Evolutionary conservation across 2,329 filamentous ascomycete species (phyloP).

Genomic region (Pyrenophora seminiperda): DNA sequence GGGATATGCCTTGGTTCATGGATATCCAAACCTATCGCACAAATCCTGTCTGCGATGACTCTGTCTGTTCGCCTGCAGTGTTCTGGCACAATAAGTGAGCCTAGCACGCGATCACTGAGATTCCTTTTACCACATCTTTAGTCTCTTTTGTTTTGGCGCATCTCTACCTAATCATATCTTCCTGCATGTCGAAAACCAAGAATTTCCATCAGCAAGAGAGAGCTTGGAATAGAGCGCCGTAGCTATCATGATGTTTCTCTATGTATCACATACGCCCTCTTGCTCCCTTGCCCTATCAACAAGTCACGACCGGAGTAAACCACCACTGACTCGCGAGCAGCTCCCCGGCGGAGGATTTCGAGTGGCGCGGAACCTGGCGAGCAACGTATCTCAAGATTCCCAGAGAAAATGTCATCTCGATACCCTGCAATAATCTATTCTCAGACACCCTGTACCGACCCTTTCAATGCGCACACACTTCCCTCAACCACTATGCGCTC

Average conservation of each 20-base stretch:
- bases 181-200: no score
- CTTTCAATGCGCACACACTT: conserved; percentile 83
- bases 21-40: conserved; percentile 1
- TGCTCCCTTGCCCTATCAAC: not conserved
- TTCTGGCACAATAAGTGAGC: not conserved
- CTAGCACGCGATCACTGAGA: not conserved
- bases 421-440: conserved; percentile 80
- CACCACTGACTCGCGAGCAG: conserved; percentile 34
- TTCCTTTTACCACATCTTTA: no score
- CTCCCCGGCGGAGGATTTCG: conserved; percentile 54
- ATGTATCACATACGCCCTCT: no score
- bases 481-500: conserved; percentile 67
- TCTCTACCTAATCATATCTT: no score
- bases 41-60: conserved; percentile 5
- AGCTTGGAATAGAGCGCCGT: no score
- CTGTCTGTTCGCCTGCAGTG: conserved; percentile 2
- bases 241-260: not conserved
- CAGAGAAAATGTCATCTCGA: conserved; percentile 57
- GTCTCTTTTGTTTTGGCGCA: no score
- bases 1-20: conserved; percentile 3
- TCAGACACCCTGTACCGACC: conserved; percentile 90
- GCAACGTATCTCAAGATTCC: conserved; percentile 72
- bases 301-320: not conserved
- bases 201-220: no score
- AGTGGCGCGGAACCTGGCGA: conserved; percentile 85